Base-by-base conservation (phyloP, 2,329 filamentous ascomycete species). In the Aspergillus luchuensis region DNA sequence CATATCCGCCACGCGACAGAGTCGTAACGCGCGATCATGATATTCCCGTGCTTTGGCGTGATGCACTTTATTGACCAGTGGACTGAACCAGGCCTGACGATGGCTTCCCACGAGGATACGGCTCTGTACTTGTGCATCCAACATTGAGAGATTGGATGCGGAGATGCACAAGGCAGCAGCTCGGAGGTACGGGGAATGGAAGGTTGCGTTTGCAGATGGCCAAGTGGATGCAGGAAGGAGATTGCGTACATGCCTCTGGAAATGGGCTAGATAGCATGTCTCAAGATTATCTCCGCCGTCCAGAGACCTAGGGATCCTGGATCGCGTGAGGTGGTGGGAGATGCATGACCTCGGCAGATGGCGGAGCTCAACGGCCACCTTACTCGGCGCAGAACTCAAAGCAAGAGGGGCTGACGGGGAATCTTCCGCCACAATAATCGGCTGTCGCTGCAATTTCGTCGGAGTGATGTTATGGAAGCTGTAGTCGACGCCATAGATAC, bases 111-210 rank as follows among this genome's bases (percentile, higher is more conserved):
- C 36, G 15, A 58, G 3, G 2, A 36, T 30, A 7, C 61, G 58
- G 8, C 13, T 55, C 17, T 65, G 63, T 8, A 63, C 53, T 33
- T n/a, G 39, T 7, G 57, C 39, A 13, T 63, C 61, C 2, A 65
- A 56, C 61, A 63, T 65, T 0, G 63, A 65, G 2, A 65, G 61
- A 25, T 59, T 65, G 1, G 63, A 65, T 4, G 63, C 63, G 3
- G 63, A 57, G 15, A 65, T 58, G 50, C 63, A 65, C n/a, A 63
- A 53, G 4, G 38, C 51, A 0, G 63, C 63, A 5, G 25, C 56
- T 17, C 56, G 28, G 4, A 62, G 19, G 2, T 25, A 52, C 2
- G 58, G 39, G 0, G 58, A 61, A 1, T 48, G 38, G 1, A 60
- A 17, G 5, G 17, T 4, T 4, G 17, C 10, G 23, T 58, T n/a